Conservation (phyloP, 1,284 basidiomycete genomes). For the Vanrija humicola region DNA sequence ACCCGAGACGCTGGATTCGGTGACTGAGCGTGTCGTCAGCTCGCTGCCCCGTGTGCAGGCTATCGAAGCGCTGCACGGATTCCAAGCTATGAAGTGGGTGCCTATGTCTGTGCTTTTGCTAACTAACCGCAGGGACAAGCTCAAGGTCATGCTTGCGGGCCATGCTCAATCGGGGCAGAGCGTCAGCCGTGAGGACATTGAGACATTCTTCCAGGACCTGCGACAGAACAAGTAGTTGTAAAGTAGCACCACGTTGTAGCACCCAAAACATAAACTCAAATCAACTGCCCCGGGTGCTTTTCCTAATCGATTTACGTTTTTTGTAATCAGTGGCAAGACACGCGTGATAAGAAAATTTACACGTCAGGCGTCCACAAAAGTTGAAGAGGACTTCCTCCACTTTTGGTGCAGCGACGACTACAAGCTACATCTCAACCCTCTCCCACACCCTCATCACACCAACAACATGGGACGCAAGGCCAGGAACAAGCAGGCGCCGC, state of each 20-base stretch:
- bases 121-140: constrained; percentile 23
- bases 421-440: neutral
- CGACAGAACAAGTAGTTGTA: neutral
- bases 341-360: neutral
- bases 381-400: neutral
- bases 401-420: neutral
- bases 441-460: neutral
- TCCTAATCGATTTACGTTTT: neutral
- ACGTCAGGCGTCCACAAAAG: neutral
- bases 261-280: no score
- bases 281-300: no score
- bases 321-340: neutral
- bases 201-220: constrained; percentile 35
- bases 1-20: constrained; percentile 42
- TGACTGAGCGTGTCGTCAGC: constrained; percentile 36
- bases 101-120: neutral
- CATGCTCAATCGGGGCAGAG: constrained; percentile 28
- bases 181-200: constrained; percentile 41
- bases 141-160: constrained; percentile 33
- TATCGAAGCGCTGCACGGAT: constrained; percentile 46
- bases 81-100: constrained; percentile 44
- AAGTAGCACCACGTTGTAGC: no score
- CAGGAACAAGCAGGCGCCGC: constrained; percentile 82
- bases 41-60: constrained; percentile 43
- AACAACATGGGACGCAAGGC: constrained; percentile 77